Percentiles rank a stretch among this genome's conserved stretches.
phyloP scores from a whole-genome alignment of 768 basidiomycete species.

The Mycena latifolia region DNA sequence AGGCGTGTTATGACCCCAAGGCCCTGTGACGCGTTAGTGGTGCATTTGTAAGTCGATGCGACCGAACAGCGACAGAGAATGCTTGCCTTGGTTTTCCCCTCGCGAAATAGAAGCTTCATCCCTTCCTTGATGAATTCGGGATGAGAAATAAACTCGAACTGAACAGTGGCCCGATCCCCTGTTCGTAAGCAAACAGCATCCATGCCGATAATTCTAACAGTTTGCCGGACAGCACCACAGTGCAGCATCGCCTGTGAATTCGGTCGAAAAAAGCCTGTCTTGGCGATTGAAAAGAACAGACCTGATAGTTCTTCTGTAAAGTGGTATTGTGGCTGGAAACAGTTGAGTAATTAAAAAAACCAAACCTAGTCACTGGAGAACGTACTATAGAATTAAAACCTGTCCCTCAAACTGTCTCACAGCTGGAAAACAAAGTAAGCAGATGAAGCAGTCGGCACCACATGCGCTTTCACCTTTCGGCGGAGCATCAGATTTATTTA shows the following conservation, averaged over 20 bases:
- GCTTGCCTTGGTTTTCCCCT: conserved; percentile 93
- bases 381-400: conserved; percentile 90
- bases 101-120: conserved; percentile 93
- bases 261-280: conserved; percentile 5
- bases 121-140: conserved; percentile 95
- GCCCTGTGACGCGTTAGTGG: conserved; percentile 58
- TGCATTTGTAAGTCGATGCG: conserved; percentile 10
- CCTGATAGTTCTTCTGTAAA: conserved; percentile 93
- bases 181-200: conserved; percentile 92
- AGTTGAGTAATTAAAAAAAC: conserved; percentile 17
- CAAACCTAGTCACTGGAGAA: not conserved
- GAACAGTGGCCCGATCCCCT: conserved; percentile 94
- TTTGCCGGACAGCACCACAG: conserved; percentile 93
- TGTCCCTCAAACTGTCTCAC: conserved; percentile 92
- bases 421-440: conserved; percentile 55
- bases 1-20: conserved; percentile 82
- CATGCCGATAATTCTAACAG: conserved; percentile 90
- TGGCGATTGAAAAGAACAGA: conserved; percentile 43
- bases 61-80: not conserved
- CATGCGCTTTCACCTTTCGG: conserved; percentile 70
- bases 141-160: conserved; percentile 93
- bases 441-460: conserved; percentile 8
- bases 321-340: conserved; percentile 87
- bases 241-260: conserved; percentile 85
- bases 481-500: conserved; percentile 81